A percentile compares a stretch with the other conserved stretches of the same genome.
Evolutionary conservation across 169 alveolate genomes (phyloP).

Genomic region (Eimeria falciformis): DNA sequence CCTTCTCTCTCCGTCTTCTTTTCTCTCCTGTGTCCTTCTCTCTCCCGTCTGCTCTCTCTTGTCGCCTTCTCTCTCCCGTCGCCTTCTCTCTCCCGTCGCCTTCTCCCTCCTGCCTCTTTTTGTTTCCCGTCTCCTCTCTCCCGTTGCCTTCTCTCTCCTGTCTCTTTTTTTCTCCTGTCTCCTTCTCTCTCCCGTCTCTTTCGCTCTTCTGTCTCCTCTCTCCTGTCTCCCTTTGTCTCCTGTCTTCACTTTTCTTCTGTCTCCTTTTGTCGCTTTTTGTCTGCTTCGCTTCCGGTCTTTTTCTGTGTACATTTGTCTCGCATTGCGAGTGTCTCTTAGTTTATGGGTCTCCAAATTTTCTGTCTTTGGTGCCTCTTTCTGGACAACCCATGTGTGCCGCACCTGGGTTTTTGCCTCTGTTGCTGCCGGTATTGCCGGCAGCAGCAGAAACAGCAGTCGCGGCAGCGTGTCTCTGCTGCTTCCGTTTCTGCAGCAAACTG

Average conservation of each 20-base stretch:
- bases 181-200: too few species aligned
- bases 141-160: not conserved
- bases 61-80: not conserved
- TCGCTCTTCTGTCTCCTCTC: too few species aligned
- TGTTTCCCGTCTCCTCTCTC: not conserved
- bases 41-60: not conserved
- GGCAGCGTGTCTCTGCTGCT: not conserved
- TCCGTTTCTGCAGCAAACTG: slow-evolving; percentile 6
- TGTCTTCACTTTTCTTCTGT: too few species aligned
- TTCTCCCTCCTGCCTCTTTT: not conserved
- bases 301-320: too few species aligned
- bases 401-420: not conserved
- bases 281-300: too few species aligned
- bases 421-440: slow-evolving; percentile 8
- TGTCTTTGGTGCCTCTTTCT: too few species aligned
- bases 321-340: too few species aligned
- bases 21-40: not conserved
- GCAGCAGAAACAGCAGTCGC: not conserved
- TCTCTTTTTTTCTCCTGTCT: too few species aligned
- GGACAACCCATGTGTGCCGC: too few species aligned
- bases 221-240: too few species aligned
- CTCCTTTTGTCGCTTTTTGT: too few species aligned
- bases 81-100: not conserved
- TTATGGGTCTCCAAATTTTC: too few species aligned
- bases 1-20: not conserved